Base-by-base conservation (phyloP, 2,329 filamentous ascomycete species). In the Cercospora citrullina region DNA sequence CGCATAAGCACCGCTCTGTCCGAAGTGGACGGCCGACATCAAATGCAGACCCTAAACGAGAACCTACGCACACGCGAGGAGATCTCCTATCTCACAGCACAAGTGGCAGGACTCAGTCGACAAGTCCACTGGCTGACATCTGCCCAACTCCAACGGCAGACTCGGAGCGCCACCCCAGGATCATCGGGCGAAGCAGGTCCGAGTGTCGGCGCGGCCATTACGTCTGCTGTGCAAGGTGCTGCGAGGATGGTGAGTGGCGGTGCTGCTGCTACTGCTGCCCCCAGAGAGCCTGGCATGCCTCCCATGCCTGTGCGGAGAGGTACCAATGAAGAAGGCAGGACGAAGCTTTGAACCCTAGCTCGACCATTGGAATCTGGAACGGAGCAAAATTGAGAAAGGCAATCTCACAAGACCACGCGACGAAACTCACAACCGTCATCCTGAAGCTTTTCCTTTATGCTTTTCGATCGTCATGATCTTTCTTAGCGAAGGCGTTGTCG, bases 111-210 rank as follows among this genome's bases (percentile, higher is more conserved):
- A 16, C 82, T 89, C 69, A 83, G 85, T 64, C 84, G 88, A 80
- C 87, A 89, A 72, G 80, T 89, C 23, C 86, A 88, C 63, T 89
- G 87, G 87, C 81, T 89, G 12, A 85, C 87, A 73, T 86, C 85
- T 68, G 82, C 85, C 1, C 83, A 86, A 18, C 76, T 88, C 68
- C 84, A 87, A 67, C 77, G 82, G 23, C 72, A 74, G 58, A 67
- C 71, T 31, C 48, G 65, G 31, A 70, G 69, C 61, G 63, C 53
- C 21, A 72, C 71, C 12, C 70, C 70, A 8, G 66, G 69, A 48
- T 57, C 65, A 31, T 59, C 60, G 3, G 67, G 60, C 7, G 67
- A 66, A 9, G 68, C 67, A 36, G 71, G 71, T 14, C 67, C 66
- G 2, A 74, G 74, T 31, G 73, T 77, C 6, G 76, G 74, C 57